Percentiles rank a stretch among this genome's conserved stretches.
Evolutionary conservation across 2,329 filamentous ascomycete species (phyloP).

Genomic region (Talaromyces sp.): DNA sequence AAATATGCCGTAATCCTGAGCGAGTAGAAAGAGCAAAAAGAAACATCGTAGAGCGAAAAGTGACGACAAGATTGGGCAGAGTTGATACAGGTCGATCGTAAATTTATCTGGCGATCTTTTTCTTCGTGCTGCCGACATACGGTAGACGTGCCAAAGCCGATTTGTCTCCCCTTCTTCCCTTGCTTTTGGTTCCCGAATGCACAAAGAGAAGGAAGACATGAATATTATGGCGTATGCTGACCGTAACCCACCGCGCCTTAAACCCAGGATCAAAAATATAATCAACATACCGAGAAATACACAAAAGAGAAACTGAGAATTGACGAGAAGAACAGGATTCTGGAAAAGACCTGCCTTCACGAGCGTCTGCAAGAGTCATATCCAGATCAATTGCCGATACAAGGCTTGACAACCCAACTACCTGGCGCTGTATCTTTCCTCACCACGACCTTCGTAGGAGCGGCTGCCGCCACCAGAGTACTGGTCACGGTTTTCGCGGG

Average conservation of each 20-base stretch:
- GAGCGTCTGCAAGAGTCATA: constrained; percentile 11
- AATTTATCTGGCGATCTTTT: constrained; percentile 25
- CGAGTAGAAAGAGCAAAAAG: constrained; percentile 33
- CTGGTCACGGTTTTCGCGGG: constrained; percentile 32
- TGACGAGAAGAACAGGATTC: constrained; percentile 16
- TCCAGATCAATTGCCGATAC: constrained; percentile 7
- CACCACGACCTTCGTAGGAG: constrained; percentile 33
- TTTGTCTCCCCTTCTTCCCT: constrained; percentile 23
- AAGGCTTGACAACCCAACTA: constrained; percentile 29
- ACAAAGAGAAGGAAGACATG: constrained; percentile 23
- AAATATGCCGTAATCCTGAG: constrained; percentile 35
- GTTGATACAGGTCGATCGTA: constrained; percentile 30
- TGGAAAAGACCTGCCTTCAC: constrained; percentile 13
- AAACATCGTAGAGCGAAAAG: constrained; percentile 34
- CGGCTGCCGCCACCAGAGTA: constrained; percentile 30
- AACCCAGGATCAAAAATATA: constrained; percentile 23
- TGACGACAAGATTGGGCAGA: constrained; percentile 28
- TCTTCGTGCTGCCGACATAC: constrained; percentile 29
- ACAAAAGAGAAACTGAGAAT: constrained; percentile 21
- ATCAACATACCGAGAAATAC: constrained; percentile 33
- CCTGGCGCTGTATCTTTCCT: constrained; percentile 38
- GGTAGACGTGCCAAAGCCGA: constrained; percentile 30
- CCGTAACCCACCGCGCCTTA: constrained; percentile 31
- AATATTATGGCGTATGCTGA: constrained; percentile 24
- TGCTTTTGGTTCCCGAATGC: constrained; percentile 21